These are phyloP conservation scores for Beta macrorhiza DNA, from an alignment of 179 eudicot genomes.

Conservation along the genomic window DNA sequence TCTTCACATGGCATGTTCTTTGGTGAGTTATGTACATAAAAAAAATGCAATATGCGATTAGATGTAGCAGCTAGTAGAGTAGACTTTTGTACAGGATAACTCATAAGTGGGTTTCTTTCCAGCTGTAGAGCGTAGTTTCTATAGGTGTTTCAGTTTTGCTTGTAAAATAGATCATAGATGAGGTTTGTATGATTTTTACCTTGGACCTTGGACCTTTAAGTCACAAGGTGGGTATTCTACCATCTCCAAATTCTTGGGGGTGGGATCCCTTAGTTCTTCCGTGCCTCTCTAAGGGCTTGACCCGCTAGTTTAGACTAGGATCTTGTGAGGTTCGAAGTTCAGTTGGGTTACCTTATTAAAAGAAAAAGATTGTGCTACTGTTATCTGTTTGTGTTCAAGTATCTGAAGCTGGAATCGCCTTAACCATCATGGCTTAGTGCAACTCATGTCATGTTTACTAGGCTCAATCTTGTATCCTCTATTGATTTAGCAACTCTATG, in stretches of 20 bases:
- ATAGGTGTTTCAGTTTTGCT: not conserved
- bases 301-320: too few species aligned
- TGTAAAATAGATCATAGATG: not conserved
- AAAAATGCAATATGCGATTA: not conserved
- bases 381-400: not conserved
- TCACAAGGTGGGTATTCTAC: too few species aligned
- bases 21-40: constrained; percentile 7
- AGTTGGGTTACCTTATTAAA: too few species aligned
- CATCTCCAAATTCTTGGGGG: too few species aligned
- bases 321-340: too few species aligned
- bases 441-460: not conserved
- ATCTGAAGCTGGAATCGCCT: not conserved
- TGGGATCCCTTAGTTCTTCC: too few species aligned
- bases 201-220: too few species aligned
- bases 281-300: too few species aligned
- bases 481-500: not conserved
- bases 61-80: constrained; percentile 10
- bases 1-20: not conserved
- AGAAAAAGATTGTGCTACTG: too few species aligned
- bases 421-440: not conserved
- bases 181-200: not conserved
- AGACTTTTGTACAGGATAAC: constrained; percentile 13
- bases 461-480: constrained; percentile 9
- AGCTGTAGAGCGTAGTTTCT: not conserved
- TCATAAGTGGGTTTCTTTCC: not conserved